Conservation (phyloP, 2,329 filamentous ascomycete species). For the Daldinia eschscholtzii region DNA sequence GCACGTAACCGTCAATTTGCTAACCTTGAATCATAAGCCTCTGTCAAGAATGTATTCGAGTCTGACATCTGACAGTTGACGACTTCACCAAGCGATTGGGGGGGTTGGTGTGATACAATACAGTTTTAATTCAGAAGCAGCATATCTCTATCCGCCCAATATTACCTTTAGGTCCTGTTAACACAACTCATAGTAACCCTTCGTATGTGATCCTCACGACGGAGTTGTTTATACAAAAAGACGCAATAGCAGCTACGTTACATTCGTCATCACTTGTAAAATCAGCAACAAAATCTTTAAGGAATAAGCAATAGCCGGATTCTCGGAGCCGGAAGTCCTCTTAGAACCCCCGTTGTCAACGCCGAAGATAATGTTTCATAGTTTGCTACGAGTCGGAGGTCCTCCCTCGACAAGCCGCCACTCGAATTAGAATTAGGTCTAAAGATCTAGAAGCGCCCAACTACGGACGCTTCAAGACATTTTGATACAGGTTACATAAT, state of each 20-base stretch:
- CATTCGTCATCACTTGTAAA: neutral
- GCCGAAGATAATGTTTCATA: neutral
- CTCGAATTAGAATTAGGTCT: neutral
- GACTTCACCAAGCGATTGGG: slow-evolving; percentile 1
- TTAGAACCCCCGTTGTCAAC: neutral
- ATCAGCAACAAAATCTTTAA: neutral
- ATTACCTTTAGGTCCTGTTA: neutral
- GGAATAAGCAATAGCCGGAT: neutral
- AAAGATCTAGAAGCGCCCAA: neutral
- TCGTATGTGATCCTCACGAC: neutral
- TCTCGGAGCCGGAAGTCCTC: slow-evolving; percentile 4
- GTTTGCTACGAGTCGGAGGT: neutral
- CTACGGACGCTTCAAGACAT: neutral
- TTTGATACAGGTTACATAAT: too few species aligned
- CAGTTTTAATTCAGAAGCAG: neutral
- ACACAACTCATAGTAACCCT: neutral
- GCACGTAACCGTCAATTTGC: neutral
- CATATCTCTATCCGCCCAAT: neutral
- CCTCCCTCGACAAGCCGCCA: neutral
- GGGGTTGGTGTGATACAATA: slow-evolving; percentile 9
- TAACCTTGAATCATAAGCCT: neutral
- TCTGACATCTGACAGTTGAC: slow-evolving; percentile 21
- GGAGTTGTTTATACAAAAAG: neutral
- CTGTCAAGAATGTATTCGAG: slow-evolving; percentile 2
- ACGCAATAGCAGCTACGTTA: neutral